These are phyloP conservation scores for Calonectria multiphialidica DNA, from an alignment of 2,329 filamentous ascomycete species.

Conservation along the genomic window DNA sequence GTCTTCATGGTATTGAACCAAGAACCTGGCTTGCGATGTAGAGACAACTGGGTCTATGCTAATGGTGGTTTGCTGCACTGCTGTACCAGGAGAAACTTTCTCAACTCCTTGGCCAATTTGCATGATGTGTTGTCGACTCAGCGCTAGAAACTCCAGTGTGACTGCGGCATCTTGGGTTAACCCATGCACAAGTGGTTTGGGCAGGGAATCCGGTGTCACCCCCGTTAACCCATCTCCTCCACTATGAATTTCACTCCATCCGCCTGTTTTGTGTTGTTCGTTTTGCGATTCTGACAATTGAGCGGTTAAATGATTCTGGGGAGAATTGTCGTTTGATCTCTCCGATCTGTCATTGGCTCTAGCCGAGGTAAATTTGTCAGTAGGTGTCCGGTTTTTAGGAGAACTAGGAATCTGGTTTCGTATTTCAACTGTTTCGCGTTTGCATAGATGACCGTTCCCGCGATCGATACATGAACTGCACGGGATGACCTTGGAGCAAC, in stretches of 20 bases:
- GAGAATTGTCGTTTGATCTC: background rate
- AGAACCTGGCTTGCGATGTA: background rate
- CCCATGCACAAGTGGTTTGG: background rate
- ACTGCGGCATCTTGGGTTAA: background rate
- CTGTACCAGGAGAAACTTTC: too few relatives aligned
- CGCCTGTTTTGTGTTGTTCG: background rate
- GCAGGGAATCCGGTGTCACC: background rate
- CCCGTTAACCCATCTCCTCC: background rate
- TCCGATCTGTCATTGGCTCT: too few relatives aligned
- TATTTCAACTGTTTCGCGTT: background rate
- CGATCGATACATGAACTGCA: background rate
- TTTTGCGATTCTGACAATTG: background rate
- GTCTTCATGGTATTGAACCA: background rate
- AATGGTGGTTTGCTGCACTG: background rate
- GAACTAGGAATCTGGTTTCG: too few relatives aligned
- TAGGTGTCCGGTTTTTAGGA: background rate
- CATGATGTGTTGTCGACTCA: background rate
- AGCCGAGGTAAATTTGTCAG: background rate
- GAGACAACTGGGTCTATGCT: background rate
- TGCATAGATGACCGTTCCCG: background rate
- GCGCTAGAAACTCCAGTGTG: background rate
- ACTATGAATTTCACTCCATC: background rate
- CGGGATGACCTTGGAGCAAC: background rate
- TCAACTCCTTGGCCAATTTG: background rate
- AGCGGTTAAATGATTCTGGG: background rate